A percentile compares a stretch with the other conserved stretches of the same genome.
Evolutionary conservation across 164 flowering plant genomes (phyloP).

Genomic region (Houttuynia cordata): DNA sequence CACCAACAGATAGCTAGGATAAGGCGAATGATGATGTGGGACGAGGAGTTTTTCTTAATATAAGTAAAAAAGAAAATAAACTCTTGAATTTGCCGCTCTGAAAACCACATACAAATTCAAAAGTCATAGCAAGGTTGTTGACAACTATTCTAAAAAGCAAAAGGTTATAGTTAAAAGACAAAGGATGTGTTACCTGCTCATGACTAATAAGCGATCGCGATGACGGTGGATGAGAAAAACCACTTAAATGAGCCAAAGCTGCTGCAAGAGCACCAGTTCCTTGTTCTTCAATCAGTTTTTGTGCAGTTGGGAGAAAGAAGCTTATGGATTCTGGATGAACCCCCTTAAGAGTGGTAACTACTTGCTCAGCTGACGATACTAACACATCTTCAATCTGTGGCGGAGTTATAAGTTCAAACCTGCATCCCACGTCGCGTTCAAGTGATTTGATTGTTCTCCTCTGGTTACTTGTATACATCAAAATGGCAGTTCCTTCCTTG

Average conservation of each 20-base stretch:
- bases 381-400: slow-evolving; percentile 72
- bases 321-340: slow-evolving; percentile 82
- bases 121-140: neutral
- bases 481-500: slow-evolving; percentile 77
- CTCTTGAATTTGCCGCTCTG: no score
- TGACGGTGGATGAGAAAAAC: slow-evolving; percentile 92
- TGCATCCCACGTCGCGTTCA: slow-evolving; percentile 92
- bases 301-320: slow-evolving; percentile 81
- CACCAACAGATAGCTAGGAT: no score
- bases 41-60: no score
- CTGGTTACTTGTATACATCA: slow-evolving; percentile 77
- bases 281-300: slow-evolving; percentile 49
- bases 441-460: slow-evolving; percentile 72
- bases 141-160: neutral
- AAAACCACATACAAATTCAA: neutral
- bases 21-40: no score
- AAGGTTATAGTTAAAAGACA: neutral
- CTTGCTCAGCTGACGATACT: slow-evolving; percentile 82
- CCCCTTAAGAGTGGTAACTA: slow-evolving; percentile 76
- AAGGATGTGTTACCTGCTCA: slow-evolving; percentile 51
- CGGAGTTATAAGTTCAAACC: slow-evolving; percentile 72
- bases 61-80: no score
- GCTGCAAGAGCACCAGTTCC: slow-evolving; percentile 89
- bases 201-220: slow-evolving; percentile 82
- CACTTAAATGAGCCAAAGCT: slow-evolving; percentile 92